These are phyloP conservation scores for Russula griseocarnosa DNA, from an alignment of 768 basidiomycete genomes.

Conservation along the genomic window DNA sequence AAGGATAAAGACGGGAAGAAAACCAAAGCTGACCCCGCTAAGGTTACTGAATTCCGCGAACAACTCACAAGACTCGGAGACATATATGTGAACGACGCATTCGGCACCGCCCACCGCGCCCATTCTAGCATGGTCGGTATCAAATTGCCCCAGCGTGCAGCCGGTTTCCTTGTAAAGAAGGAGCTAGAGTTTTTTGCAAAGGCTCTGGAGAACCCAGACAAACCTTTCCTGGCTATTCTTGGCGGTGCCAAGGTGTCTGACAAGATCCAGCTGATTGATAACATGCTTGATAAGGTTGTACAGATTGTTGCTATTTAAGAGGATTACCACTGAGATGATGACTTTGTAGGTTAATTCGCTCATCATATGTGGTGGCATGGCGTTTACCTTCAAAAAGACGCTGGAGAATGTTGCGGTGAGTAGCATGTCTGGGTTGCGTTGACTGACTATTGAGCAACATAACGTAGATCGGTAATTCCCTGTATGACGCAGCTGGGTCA, in stretches of 20 bases:
- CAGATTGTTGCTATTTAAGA: neutral
- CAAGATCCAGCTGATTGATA: slow-evolving; percentile 98
- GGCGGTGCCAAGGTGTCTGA: slow-evolving; percentile 99
- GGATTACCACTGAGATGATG: slow-evolving; percentile 6
- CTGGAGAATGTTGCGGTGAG: slow-evolving; percentile 71
- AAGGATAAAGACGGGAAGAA: slow-evolving; percentile 95
- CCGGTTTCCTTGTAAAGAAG: slow-evolving; percentile 97
- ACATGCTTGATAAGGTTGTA: slow-evolving; percentile 92
- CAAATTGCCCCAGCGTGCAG: slow-evolving; percentile 84
- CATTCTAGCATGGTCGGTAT: slow-evolving; percentile 99
- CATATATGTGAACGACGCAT: slow-evolving; percentile 97
- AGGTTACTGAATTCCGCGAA: slow-evolving; percentile 80
- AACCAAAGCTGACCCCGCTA: slow-evolving; percentile 83
- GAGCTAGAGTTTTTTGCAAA: slow-evolving; percentile 99
- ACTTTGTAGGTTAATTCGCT: slow-evolving; percentile 76
- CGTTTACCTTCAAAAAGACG: slow-evolving; percentile 98
- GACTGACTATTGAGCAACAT: neutral
- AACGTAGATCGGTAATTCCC: slow-evolving; percentile 83
- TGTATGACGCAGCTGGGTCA: slow-evolving; percentile 87
- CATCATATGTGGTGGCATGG: slow-evolving; percentile 98
- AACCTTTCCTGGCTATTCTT: slow-evolving; percentile 96
- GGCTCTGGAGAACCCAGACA: slow-evolving; percentile 88
- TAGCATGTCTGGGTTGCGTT: slow-evolving; percentile 16
- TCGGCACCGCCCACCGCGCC: slow-evolving; percentile 96
- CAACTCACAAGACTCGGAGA: slow-evolving; percentile 88